Percentiles rank a stretch among this genome's conserved stretches.
Evolutionary conservation across 208 protist genomes (phyloP).

Genomic region (Lotmaria passim): DNA sequence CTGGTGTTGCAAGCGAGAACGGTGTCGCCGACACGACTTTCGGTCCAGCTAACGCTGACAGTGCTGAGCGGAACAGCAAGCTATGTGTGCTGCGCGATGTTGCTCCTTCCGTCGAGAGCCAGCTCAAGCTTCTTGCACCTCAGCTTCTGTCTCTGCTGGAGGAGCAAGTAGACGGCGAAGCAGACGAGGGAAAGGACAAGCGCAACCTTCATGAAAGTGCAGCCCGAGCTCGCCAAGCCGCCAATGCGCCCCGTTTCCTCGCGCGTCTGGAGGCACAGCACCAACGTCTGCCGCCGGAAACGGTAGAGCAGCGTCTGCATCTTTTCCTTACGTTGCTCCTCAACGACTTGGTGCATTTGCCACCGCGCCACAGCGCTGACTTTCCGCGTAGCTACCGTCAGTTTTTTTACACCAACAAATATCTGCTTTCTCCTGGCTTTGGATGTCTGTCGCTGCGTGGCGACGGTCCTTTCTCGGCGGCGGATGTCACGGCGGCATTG

Average conservation of each 20-base stretch:
- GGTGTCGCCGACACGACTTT: neutral
- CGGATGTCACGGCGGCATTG: conserved; percentile 40
- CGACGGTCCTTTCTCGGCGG: neutral
- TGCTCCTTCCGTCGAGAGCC: conserved; percentile 36
- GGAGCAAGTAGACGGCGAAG: conserved; percentile 28
- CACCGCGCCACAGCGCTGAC: neutral
- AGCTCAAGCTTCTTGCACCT: conserved; percentile 37
- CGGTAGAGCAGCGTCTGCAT: conserved; percentile 79
- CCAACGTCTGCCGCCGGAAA: conserved; percentile 58
- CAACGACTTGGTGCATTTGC: conserved; percentile 48
- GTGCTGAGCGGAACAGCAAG: neutral
- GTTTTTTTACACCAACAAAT: conserved; percentile 68
- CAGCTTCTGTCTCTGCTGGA: conserved; percentile 58
- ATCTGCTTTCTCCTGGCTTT: conserved; percentile 78
- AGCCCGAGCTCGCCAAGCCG: neutral
- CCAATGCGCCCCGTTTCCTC: conserved; percentile 16
- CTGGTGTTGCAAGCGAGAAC: neutral
- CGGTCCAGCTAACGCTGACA: no score
- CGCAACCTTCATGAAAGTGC: neutral
- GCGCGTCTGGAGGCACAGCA: conserved; percentile 11
- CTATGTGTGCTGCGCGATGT: neutral
- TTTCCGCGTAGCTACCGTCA: conserved; percentile 50
- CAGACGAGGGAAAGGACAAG: neutral
- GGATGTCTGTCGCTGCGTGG: conserved; percentile 56
- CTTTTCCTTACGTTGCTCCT: conserved; percentile 48